phyloP scores from a whole-genome alignment of 805 yeast species.

The Nakazawaea laoshanensis region DNA sequence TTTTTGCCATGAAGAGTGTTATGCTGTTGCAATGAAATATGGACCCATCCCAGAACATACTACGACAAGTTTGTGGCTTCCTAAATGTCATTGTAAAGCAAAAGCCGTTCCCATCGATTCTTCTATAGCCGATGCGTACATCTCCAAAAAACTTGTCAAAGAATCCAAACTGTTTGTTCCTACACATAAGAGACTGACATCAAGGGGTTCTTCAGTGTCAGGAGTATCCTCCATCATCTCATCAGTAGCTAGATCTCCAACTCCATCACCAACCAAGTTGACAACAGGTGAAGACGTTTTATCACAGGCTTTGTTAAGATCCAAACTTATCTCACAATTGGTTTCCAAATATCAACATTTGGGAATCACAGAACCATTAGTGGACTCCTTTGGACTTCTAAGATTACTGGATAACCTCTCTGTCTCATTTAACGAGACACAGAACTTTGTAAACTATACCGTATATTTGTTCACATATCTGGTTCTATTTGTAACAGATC shows the following conservation, averaged over 20 bases:
- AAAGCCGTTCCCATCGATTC: slow-evolving; percentile 1
- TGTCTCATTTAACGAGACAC: slow-evolving; percentile 8
- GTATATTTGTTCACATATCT: slow-evolving; percentile 21
- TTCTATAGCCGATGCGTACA: neutral
- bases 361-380: slow-evolving; percentile 10
- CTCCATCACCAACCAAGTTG: slow-evolving; percentile 4
- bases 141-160: slow-evolving; percentile 1
- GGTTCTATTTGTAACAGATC: slow-evolving; percentile 14
- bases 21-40: slow-evolving; percentile 29
- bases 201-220: slow-evolving; percentile 24
- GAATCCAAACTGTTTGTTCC: too few species aligned
- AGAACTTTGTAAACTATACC: slow-evolving; percentile 12
- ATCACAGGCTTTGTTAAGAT: slow-evolving; percentile 12
- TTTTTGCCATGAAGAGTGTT: slow-evolving; percentile 50
- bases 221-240: slow-evolving; percentile 25
- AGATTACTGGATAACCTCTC: slow-evolving; percentile 20
- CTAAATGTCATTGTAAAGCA: slow-evolving; percentile 1
- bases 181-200: too few species aligned
- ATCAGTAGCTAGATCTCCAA: slow-evolving; percentile 18
- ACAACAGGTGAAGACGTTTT: neutral
- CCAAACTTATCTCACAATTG: slow-evolving; percentile 17
- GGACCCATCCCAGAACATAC: slow-evolving; percentile 4
- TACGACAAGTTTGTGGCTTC: neutral
- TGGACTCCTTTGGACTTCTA: slow-evolving; percentile 21
- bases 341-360: neutral